Conservation (phyloP, 2,329 filamentous ascomycete genomes). For the Coniochaeta sp. region DNA sequence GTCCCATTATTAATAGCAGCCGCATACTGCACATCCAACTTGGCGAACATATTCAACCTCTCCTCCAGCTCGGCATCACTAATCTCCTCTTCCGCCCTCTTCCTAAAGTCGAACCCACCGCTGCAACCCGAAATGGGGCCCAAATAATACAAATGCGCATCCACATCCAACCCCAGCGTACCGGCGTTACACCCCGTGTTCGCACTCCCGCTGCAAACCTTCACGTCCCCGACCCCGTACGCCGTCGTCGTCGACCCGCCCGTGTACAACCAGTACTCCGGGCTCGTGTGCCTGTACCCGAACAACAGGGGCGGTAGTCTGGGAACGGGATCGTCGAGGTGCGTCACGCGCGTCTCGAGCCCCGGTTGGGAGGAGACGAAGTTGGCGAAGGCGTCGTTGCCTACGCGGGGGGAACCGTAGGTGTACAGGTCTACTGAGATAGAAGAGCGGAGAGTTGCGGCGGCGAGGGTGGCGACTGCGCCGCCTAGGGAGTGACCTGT, state of each 20-base stretch:
- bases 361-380: conserved; percentile 48
- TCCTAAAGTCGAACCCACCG: conserved; percentile 16
- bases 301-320: conserved; percentile 55
- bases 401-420: conserved; percentile 61
- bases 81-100: conserved; percentile 7
- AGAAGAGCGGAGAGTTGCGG: conserved; percentile 43
- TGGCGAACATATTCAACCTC: conserved; percentile 16
- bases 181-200: conserved; percentile 46
- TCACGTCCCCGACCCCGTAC: conserved; percentile 32
- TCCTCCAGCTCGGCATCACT: conserved; percentile 30
- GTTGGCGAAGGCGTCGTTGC: conserved; percentile 45
- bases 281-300: conserved; percentile 59
- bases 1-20: neutral
- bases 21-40: conserved; percentile 25
- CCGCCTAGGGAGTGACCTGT: conserved; percentile 66
- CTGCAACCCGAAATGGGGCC: conserved; percentile 32
- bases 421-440: conserved; percentile 51
- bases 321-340: conserved; percentile 60
- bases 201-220: conserved; percentile 39
- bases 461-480: conserved; percentile 55
- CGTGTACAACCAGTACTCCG: conserved; percentile 58
- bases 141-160: conserved; percentile 44
- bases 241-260: conserved; percentile 23
- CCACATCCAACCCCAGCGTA: conserved; percentile 33
- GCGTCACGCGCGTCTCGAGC: conserved; percentile 57